Conservation (phyloP, 1,139 yeast species). For the Hyphopichia pseudoburtonii region DNA sequence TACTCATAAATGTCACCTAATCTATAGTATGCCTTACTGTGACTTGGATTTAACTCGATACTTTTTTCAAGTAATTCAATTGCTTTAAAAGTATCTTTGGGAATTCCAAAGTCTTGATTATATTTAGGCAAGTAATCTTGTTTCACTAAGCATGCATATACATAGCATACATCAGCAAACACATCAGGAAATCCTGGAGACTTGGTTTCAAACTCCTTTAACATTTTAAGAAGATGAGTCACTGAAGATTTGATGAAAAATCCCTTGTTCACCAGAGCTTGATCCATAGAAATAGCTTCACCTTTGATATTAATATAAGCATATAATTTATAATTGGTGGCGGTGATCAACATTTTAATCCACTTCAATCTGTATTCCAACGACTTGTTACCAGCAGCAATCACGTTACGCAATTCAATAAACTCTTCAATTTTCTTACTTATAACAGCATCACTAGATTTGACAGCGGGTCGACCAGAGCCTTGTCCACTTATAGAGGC, state of each 20-base stretch:
- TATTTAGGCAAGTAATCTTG: slow-evolving; percentile 31
- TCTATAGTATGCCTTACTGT: slow-evolving; percentile 37
- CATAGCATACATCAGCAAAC: slow-evolving; percentile 29
- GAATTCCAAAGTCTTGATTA: slow-evolving; percentile 40
- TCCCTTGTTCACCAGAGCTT: slow-evolving; percentile 31
- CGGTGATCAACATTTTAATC: slow-evolving; percentile 45
- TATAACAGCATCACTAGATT: slow-evolving; percentile 22
- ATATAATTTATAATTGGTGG: slow-evolving; percentile 42
- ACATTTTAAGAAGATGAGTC: slow-evolving; percentile 39
- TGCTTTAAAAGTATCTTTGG: slow-evolving; percentile 30
- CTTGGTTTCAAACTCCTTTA: slow-evolving; percentile 34
- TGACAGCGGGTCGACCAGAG: slow-evolving; percentile 6
- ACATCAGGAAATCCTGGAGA: slow-evolving; percentile 23
- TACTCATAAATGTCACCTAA: slow-evolving; percentile 44
- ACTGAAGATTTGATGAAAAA: slow-evolving; percentile 42
- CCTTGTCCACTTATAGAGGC: slow-evolving; percentile 7
- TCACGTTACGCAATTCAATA: slow-evolving; percentile 32
- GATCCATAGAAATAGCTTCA: slow-evolving; percentile 34
- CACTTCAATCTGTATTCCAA: slow-evolving; percentile 44
- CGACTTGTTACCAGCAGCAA: slow-evolving; percentile 46
- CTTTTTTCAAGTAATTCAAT: slow-evolving; percentile 34
- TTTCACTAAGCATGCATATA: slow-evolving; percentile 42
- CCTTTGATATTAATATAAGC: slow-evolving; percentile 48
- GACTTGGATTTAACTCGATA: slow-evolving; percentile 31
- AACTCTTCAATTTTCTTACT: slow-evolving; percentile 37